Base-by-base conservation (phyloP, 2,329 filamentous ascomycete species). In the Diplocarpon mali region DNA sequence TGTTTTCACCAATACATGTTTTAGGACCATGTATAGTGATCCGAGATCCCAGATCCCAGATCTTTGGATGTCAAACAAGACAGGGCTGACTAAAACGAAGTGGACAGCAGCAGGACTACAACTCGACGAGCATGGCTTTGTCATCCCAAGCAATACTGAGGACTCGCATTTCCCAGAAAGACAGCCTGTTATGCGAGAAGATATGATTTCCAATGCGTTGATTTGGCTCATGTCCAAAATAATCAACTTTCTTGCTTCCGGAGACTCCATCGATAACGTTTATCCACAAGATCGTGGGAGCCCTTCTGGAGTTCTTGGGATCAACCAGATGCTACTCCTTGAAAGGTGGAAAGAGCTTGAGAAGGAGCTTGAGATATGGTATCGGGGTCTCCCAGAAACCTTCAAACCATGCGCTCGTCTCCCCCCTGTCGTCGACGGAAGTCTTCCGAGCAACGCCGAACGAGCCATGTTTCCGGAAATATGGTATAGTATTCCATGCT, bases 171-270 rank as follows among this genome's bases (percentile, higher is more conserved):
- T 69, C 64, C 55, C 67, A 44, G 55, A 69, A 60, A 44, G 68
- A 53, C 61, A 72, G 52, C 59, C 61, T 43, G 61, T 69, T 10
- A 78, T 79, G 68, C 69, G 70, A 45, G 78, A 83, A 60, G 79
- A 82, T 49, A 68, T 78, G 48, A 74, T 79, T 42, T 74, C 71
- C 34, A 83, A 83, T 53, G 73, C 75, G 0, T 59, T 84, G 3
- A 71, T 81, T 5, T 83, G 78, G 78, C 69, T 83, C 8, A 67
- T 79, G 47, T 73, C 76, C 6, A 82, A 82, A 53, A 71, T 82
- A 4, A 72, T 80, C 41, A 83, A 83, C 55, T 80, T 75, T 56
- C 72, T 81, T 44, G 75, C 71, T 1, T 68, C 69, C 1, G 73
- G 72, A 1, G 75, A 78, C 45, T 68, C 70, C 3, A 62, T 75